Percentiles rank a stretch among this genome's conserved stretches.
These are phyloP conservation scores for Mortierella sp. DNA, from an alignment of 371 early-diverging fungal genomes.

Conservation along the genomic window DNA sequence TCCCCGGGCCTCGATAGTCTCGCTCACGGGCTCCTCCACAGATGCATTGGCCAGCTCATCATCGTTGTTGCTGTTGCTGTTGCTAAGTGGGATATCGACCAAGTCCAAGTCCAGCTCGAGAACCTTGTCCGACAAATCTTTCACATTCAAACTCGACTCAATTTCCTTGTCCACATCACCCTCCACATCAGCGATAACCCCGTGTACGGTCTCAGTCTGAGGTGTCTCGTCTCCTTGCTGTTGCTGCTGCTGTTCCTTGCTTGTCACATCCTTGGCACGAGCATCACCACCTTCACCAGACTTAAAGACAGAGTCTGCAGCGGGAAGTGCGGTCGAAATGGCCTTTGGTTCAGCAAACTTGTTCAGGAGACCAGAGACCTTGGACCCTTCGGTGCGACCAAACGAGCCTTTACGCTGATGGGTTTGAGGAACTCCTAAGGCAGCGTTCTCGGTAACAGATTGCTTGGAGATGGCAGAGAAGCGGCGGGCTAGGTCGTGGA, in stretches of 20 bases:
- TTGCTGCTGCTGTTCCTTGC: not conserved
- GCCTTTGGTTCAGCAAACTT: slow-evolving; percentile 23
- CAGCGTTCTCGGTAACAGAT: not conserved
- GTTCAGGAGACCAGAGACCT: slow-evolving; percentile 15
- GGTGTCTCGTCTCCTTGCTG: not conserved
- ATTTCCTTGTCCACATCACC: slow-evolving; percentile 1
- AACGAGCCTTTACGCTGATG: slow-evolving; percentile 17
- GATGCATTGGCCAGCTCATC: not conserved
- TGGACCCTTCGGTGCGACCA: slow-evolving; percentile 29
- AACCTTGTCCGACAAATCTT: not conserved
- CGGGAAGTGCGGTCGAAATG: not conserved
- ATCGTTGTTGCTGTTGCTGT: not conserved
- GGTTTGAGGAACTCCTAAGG: not conserved
- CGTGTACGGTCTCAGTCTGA: not conserved
- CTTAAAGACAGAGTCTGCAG: not conserved
- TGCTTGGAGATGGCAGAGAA: slow-evolving; percentile 41
- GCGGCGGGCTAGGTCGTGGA: slow-evolving; percentile 37
- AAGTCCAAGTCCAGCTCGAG: not conserved
- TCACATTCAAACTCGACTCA: not conserved
- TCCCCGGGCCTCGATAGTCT: not conserved
- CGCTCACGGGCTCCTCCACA: not conserved
- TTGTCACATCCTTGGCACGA: not conserved
- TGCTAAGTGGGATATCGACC: slow-evolving; percentile 5
- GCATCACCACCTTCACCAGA: not conserved
- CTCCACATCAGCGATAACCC: not conserved